Conservation (phyloP, 2,329 filamentous ascomycete genomes). For the Ceratocystis smalleyi region DNA sequence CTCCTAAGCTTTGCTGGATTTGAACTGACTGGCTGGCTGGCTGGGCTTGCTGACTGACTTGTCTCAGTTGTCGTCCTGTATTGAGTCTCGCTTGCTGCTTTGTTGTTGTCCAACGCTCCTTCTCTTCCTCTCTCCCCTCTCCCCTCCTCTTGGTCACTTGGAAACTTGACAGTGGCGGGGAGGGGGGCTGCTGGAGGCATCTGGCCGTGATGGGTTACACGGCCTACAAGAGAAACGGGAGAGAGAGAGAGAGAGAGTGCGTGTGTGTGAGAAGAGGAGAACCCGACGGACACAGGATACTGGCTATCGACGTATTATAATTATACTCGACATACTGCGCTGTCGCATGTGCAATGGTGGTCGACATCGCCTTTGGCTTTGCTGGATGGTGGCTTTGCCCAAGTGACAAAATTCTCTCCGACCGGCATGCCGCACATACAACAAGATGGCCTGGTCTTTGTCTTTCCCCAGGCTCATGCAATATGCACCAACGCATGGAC, state of each 20-base stretch:
- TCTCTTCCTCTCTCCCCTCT: no score
- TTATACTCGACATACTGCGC: neutral
- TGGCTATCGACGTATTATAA: no score
- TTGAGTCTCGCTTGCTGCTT: neutral
- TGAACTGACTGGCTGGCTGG: neutral
- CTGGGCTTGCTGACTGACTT: neutral
- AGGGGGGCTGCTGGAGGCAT: no score
- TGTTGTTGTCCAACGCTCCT: neutral
- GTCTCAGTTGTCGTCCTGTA: neutral
- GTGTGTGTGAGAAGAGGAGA: no score
- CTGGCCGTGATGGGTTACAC: no score
- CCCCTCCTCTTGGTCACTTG: no score
- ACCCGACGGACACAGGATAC: no score
- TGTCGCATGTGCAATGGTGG: neutral
- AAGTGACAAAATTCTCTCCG: neutral
- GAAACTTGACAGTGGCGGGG: no score
- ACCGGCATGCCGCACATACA: neutral
- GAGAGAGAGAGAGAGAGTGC: no score
- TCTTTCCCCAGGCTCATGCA: neutral
- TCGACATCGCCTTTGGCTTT: neutral
- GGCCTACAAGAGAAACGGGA: no score
- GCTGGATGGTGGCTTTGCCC: neutral
- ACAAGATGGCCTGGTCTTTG: neutral
- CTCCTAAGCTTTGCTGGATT: no score
- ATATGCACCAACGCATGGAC: neutral